Evolutionary conservation across 208 protist species (phyloP), one percentile per base, ranked within the genome.

Genomic region (Acanthamoeba royreba): DNA sequence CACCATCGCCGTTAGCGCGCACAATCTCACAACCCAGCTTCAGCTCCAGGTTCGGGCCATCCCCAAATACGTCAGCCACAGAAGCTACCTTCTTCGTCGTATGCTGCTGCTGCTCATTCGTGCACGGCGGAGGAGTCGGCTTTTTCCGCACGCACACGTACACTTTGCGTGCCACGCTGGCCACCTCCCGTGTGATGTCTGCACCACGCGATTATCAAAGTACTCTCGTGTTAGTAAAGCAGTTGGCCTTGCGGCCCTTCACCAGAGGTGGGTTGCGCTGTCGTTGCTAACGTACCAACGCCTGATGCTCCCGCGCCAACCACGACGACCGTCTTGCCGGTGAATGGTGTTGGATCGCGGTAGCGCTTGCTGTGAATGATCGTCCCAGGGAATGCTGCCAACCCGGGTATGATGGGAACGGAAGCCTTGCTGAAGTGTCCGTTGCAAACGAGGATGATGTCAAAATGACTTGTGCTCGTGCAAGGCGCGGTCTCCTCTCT

Each of bases 301-400:
- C 53, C 86, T 1, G 55, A 77, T 4, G 86, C 49, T 3, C 58
- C 58, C n/a, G 53, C 31, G 40, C 86, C 86, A 4, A 92, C 86
- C 15, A 92, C 52, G 22, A 92, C 35, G 11, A 92, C 86, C 40
- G 86, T 77, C 38, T 92, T 72, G 31, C n/a, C 53, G 8, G 49
- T 17, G 33, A 77, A 92, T 19, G 47, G 38, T 22, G 33, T 46
- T 1, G 86, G 86, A 19, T 63, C 38, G 25, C 58, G 55, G 86
- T 92, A 92, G 40, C n/a, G 11, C 35, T 63, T 46, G 86, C 55
- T 77, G 86, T 92, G 86, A 19, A 72, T 45, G n/a, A 92, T 53
- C 52, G 28, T 28, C 5, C 86, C 86, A 9, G 86, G 86, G 31
- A 92, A 92, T 0, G 17, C n/a, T 28, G 63, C 42, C 52, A 92